Conservation (phyloP, 495 filamentous ascomycete species). For the Penicillium alfredii region DNA sequence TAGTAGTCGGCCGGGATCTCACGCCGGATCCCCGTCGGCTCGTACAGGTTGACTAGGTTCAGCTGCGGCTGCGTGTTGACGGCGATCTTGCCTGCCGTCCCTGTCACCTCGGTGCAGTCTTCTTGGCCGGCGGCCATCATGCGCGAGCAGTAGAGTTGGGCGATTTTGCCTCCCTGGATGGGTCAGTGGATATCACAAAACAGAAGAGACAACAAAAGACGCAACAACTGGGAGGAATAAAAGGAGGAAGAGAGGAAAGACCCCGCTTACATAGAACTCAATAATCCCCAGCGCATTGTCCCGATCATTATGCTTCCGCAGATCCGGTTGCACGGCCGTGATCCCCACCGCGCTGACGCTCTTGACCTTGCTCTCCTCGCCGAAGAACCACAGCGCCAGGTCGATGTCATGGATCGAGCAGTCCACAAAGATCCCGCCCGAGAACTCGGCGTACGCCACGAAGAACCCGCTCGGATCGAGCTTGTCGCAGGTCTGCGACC, state of each 20-base stretch:
- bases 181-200: no score
- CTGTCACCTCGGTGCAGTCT: conserved; percentile 51
- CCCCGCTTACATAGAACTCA: conserved; percentile 49
- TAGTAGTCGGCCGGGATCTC: conserved; percentile 53
- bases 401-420: conserved; percentile 49
- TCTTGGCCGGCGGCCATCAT: conserved; percentile 59
- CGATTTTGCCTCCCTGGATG: conserved; percentile 42
- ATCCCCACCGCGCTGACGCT: conserved; percentile 44
- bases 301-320: conserved; percentile 45
- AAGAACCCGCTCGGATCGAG: conserved; percentile 45
- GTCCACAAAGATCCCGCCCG: conserved; percentile 52
- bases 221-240: neutral
- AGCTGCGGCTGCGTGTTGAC: conserved; percentile 46
- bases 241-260: no score
- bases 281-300: conserved; percentile 56
- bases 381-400: conserved; percentile 46
- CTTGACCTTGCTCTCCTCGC: conserved; percentile 37
- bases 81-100: conserved; percentile 48
- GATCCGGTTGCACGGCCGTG: conserved; percentile 48
- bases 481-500: conserved; percentile 49
- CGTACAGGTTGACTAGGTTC: conserved; percentile 46
- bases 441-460: conserved; percentile 42
- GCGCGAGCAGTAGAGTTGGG: conserved; percentile 50
- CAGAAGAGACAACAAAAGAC: neutral
- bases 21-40: conserved; percentile 39